Conservation (phyloP, 2,329 filamentous ascomycete species). For the Didymellaceae sp. region DNA sequence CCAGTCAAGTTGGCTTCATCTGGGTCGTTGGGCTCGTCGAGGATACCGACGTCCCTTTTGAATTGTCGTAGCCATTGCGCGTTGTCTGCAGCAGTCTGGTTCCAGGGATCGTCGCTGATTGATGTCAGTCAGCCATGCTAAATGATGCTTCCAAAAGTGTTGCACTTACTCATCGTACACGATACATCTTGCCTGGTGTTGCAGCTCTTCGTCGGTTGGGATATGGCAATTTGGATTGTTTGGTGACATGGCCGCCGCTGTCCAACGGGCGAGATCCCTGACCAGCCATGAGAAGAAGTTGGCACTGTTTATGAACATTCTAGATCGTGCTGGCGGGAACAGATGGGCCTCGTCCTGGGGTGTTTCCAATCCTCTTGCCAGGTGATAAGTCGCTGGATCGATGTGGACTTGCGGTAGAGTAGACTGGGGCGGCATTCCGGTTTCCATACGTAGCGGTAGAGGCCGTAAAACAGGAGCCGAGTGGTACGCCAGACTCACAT, state of each 20-base stretch:
- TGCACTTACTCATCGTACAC: constrained; percentile 35
- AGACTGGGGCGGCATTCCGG: background rate
- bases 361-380: background rate
- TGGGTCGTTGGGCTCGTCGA: constrained; percentile 1
- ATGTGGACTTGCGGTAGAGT: constrained; percentile 9
- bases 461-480: constrained; percentile 5
- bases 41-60: constrained; percentile 32
- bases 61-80: constrained; percentile 40
- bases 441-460: constrained; percentile 1
- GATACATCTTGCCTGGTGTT: constrained; percentile 42
- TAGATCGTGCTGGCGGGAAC: constrained; percentile 8
- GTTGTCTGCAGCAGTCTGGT: constrained; percentile 48
- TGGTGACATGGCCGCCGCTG: constrained; percentile 31
- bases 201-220: constrained; percentile 42
- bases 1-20: constrained; percentile 6
- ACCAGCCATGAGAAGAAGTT: constrained; percentile 26
- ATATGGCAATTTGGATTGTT: constrained; percentile 29
- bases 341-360: constrained; percentile 1
- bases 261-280: constrained; percentile 31
- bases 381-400: constrained; percentile 3
- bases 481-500: background rate
- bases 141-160: no score
- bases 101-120: constrained; percentile 42
- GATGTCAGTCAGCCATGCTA: background rate
- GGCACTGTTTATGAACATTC: constrained; percentile 16